Base-by-base conservation (phyloP, 805 yeast genomes). In the Vanderwaltozyma tropicalis region DNA sequence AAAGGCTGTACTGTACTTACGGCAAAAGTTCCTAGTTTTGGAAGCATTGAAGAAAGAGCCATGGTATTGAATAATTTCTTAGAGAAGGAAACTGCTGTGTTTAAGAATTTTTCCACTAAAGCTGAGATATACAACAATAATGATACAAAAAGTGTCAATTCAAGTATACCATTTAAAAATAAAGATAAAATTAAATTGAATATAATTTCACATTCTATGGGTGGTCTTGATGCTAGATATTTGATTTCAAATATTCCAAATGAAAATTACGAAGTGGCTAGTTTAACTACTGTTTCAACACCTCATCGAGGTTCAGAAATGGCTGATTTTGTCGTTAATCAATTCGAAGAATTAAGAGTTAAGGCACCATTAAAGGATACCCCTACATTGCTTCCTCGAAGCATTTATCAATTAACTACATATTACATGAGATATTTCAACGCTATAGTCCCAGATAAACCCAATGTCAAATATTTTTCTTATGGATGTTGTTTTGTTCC, bases 191-290 rank as follows among this genome's bases (percentile, higher is more conserved):
- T 76, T 16, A 76, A 75, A 41, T 68, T 87, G 13, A 88, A 88
- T 51, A 55, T 87, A 31, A 67, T 87, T 19, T 92, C 92, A 5
- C 96, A 87, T 54, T 85, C 95, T 0, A 86, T 87, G 96, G 96
- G 96, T 5, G 96, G 96, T 0, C 62, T 87, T 22, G 96, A 88
- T 52, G 74, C 87, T 25, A 63, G 96, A 36, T 84, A 77, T 53
- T 58, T 88, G 45, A 81, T 86, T 2, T 69, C 83, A 0, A 64
- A 71, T 34, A 53, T 81, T 3, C 58, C 65, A 34, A 47, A 68
- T 19, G 20, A 35, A 4, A 60, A 68, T 31, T 79, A 74, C 47
- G 63, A 74, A 46, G 80, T 88, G 8, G 74, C 69, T 1, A 80
- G 92, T 30, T 62, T 87, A 21, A 86, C 96, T 1, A 87, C 96